Percentiles rank a stretch among this genome's conserved stretches.
Conservation (phyloP, 192 early-diverging fungal genomes). For the Dissophora ornata region DNA sequence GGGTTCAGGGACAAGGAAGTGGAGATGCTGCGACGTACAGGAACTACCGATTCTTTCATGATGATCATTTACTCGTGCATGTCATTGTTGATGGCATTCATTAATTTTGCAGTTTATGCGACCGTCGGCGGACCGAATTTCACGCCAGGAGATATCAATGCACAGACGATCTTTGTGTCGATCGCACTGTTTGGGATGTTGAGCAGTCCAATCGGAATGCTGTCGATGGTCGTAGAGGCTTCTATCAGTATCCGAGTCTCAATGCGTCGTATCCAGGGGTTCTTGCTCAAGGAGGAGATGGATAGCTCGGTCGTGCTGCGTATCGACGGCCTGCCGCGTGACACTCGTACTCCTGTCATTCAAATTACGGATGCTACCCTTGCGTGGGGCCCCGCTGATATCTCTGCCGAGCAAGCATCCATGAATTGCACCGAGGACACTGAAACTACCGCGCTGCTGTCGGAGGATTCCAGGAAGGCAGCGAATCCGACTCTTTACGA, state of each 20-base stretch:
- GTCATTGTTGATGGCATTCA: conserved; percentile 16
- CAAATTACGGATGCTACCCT: background rate
- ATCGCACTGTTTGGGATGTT: conserved; percentile 90
- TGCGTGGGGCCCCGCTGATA: background rate
- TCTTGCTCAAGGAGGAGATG: conserved; percentile 84
- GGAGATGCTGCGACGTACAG: background rate
- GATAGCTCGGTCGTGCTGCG: conserved; percentile 4
- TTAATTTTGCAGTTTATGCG: conserved; percentile 35
- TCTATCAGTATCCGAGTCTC: conserved; percentile 83
- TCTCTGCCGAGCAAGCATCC: background rate
- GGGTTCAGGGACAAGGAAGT: conserved; percentile 6
- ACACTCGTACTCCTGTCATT: background rate
- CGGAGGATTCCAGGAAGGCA: conserved; percentile 11
- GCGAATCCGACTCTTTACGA: background rate
- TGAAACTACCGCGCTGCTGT: conserved; percentile 5
- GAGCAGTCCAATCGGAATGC: conserved; percentile 76
- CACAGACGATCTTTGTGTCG: conserved; percentile 83
- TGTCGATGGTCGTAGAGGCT: conserved; percentile 79
- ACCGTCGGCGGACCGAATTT: conserved; percentile 29
- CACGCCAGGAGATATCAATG: conserved; percentile 58
- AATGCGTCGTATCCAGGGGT: conserved; percentile 78
- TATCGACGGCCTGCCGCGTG: background rate
- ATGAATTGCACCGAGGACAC: background rate
- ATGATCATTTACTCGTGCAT: conserved; percentile 17
- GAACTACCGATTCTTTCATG: conserved; percentile 8